Conservation (phyloP, 2,329 filamentous ascomycete species). For the Epichloe elymi region DNA sequence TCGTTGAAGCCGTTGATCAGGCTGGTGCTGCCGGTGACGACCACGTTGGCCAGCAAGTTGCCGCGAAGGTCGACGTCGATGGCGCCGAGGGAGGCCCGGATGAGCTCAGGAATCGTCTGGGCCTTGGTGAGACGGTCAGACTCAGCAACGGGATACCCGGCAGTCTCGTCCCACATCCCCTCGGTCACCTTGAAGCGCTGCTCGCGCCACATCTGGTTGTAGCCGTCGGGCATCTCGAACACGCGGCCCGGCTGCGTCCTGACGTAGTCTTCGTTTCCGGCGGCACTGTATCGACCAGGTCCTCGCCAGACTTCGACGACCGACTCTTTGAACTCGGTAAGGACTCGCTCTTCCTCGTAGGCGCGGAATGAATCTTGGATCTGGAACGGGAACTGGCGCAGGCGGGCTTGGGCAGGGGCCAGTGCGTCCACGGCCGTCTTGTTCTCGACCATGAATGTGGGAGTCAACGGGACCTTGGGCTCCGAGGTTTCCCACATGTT, state of each 20-base stretch:
- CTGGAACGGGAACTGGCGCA: constrained; percentile 53
- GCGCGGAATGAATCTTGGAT: constrained; percentile 59
- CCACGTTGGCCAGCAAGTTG: constrained; percentile 74
- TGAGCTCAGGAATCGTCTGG: constrained; percentile 73
- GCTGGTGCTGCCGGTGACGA: constrained; percentile 80
- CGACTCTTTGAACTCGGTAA: constrained; percentile 95
- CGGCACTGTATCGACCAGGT: constrained; percentile 50
- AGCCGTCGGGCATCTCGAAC: constrained; percentile 95
- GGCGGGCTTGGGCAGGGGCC: constrained; percentile 61
- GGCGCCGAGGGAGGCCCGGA: constrained; percentile 61
- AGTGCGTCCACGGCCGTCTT: constrained; percentile 85
- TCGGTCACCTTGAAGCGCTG: constrained; percentile 81
- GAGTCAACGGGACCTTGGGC: constrained; percentile 59
- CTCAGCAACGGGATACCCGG: constrained; percentile 43
- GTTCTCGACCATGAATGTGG: constrained; percentile 76
- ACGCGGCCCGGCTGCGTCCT: constrained; percentile 64
- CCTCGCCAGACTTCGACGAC: constrained; percentile 90
- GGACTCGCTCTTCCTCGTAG: constrained; percentile 81
- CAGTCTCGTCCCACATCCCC: constrained; percentile 79
- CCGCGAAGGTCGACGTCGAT: constrained; percentile 84
- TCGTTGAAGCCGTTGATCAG: constrained; percentile 88
- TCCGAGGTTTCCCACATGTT: constrained; percentile 60
- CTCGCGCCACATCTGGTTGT: constrained; percentile 85
- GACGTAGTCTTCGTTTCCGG: constrained; percentile 64
- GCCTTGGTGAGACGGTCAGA: constrained; percentile 44